Evolutionary conservation across 768 basidiomycete genomes (phyloP), one percentile per base, ranked within the genome.

Genomic region (Termitomyces sp.): DNA sequence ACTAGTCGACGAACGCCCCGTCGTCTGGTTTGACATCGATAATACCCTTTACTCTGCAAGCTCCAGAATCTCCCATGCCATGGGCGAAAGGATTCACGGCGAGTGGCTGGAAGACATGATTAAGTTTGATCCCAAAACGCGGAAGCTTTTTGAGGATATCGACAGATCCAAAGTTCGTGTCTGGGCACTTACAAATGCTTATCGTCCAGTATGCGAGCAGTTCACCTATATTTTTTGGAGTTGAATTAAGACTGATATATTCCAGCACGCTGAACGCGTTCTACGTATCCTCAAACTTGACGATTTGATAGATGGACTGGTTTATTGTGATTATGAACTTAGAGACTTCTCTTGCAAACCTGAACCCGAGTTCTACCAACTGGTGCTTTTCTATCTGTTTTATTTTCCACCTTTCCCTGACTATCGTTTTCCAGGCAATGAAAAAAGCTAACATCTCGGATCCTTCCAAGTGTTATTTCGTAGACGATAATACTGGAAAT

Each of bases 141-240:
- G 85, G 22, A 80, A 84, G 63, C 78, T 94, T 6, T 78, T 94
- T 52, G 72, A 87, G 67, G 90, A 94, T 66, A 84, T 94, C 32
- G 90, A 94, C 66, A 82, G 85, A 48, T 78, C 75, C 30, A 92
- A 89, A 68, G 82, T 78, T 9, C 80, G 84, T n/a, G 84, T 94
- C 5, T 94, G 92, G 92, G 90, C 82, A 3, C 71, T 94, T 44
- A 94, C 92, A 3, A 94, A 94, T 66, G 92, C 92, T 11, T 93
- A 92, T 68, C 77, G 78, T 55, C 75, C 81, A 24, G 92, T 92
- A 69, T 46, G 78, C 71, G 36, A 46, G 40, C 9, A 41, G n/a
- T 3, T 20, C 9, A 32, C 33, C 56, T 44, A 55, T 49, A 64
- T 62, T 30, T 11, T n/a, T 0, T 4, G 26, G 26, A 32, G 13